A percentile compares a stretch with the other conserved stretches of the same genome.
These are phyloP conservation scores for Daldinia concentrica DNA, from an alignment of 495 filamentous ascomycete genomes.

Conservation along the genomic window DNA sequence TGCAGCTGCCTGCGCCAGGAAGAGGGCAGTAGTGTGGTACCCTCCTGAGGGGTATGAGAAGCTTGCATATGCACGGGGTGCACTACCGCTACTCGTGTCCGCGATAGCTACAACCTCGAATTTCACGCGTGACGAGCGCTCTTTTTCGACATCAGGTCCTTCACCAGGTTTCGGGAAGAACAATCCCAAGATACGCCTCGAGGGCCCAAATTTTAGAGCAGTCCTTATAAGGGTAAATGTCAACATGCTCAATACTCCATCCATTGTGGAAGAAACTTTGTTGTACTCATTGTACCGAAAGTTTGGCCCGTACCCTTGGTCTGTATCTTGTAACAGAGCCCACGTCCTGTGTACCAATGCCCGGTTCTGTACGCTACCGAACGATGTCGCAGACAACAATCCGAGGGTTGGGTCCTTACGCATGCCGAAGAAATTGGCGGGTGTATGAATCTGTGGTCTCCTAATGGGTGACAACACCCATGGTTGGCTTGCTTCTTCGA, in stretches of 20 bases:
- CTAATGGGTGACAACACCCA: constrained; percentile 23
- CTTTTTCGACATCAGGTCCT: constrained; percentile 32
- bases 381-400: constrained; percentile 23
- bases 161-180: constrained; percentile 25
- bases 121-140: constrained; percentile 17
- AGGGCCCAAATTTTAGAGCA: background rate
- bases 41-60: constrained; percentile 32
- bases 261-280: constrained; percentile 19
- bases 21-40: constrained; percentile 23
- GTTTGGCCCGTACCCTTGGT: constrained; percentile 19
- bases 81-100: background rate
- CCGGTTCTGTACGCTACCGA: constrained; percentile 21
- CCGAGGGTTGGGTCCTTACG: constrained; percentile 26
- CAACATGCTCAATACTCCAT: constrained; percentile 13
- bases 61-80: constrained; percentile 27
- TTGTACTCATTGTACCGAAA: constrained; percentile 37
- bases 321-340: constrained; percentile 25
- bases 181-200: constrained; percentile 4
- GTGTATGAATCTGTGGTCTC: constrained; percentile 1
- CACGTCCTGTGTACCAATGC: constrained; percentile 38
- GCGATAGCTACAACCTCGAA: constrained; percentile 36
- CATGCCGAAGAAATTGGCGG: constrained; percentile 21
- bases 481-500: constrained; percentile 19
- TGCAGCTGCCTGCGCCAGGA: constrained; percentile 27
- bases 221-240: background rate